These are phyloP conservation scores for Metarhizium rileyi DNA, from an alignment of 2,329 filamentous ascomycete genomes.

Conservation along the genomic window DNA sequence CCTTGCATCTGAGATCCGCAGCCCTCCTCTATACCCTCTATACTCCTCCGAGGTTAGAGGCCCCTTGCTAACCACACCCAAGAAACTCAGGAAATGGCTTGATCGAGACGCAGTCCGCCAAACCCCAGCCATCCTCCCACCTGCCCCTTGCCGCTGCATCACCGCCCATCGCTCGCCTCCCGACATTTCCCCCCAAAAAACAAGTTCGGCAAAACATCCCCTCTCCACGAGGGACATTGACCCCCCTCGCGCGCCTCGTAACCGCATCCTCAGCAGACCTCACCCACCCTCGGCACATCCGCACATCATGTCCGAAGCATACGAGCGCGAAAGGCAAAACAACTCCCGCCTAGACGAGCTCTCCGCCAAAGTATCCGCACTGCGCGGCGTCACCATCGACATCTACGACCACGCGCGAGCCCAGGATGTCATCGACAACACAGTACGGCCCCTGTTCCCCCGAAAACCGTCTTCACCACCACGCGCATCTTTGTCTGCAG, in stretches of 20 bases:
- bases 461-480: neutral
- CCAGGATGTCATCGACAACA: constrained; percentile 80
- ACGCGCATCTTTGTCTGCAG: no score
- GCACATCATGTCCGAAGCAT: constrained; percentile 58
- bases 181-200: no score
- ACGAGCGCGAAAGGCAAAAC: constrained; percentile 81
- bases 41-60: no score
- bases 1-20: no score
- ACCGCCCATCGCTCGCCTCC: no score
- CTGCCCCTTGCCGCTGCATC: no score
- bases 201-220: no score
- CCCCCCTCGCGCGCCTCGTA: neutral
- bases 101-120: no score
- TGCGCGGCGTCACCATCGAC: constrained; percentile 90
- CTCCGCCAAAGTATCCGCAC: constrained; percentile 78
- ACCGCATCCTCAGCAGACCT: neutral
- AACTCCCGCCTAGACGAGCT: constrained; percentile 90
- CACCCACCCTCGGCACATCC: neutral
- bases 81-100: no score
- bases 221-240: neutral
- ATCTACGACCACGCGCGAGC: constrained; percentile 94
- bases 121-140: no score
- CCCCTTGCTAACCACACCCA: no score
- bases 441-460: constrained; percentile 41
- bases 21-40: no score